Evolutionary conservation across 1,139 yeast species (phyloP), one percentile per base, ranked within the genome.

Genomic region (Scheffersomyces parashehatae): DNA sequence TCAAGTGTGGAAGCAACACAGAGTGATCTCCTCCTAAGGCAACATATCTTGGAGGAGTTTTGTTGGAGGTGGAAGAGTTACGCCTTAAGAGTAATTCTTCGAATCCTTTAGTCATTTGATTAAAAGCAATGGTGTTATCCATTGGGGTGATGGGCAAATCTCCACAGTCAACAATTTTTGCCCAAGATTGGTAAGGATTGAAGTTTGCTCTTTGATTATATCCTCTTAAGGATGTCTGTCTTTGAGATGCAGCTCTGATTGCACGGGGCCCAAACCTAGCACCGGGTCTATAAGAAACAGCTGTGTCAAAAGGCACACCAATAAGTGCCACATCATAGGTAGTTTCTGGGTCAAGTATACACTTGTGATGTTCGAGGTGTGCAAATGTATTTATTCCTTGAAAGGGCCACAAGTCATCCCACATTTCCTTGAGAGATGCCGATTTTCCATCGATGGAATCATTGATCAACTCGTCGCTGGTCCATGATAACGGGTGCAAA

Each of bases 251-350:
- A 4, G 77, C 70, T 46, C 95, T 69, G 40, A 86, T 82, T 3
- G 89, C 88, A 40, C 87, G 68, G 3, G 95, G 95, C 1, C 95
- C 95, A 62, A 86, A 86, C 45, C 95, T 68, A 5, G 95, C 90
- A 14, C 93, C 91, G 0, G 88, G 79, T 47, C 91, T 70, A 59
- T 82, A 85, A 2, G 88, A 79, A 0, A 81, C 81, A 0, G 89
- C 90, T 3, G 91, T 85, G 55, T 85, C 93, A 55, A 85, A 85
- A 1, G 93, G 93, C 5, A 83, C 86, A 8, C 93, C 93, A 47
- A 86, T 73, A 16, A 86, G 55, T 1, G 83, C 95, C 42, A 86
- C 74, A 54, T 86, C 95, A 53, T 73, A 85, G 1, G 65, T 53
- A 3, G 62, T 55, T 1, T 71, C 73, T 2, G 77, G 67, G 39